These are phyloP conservation scores for Globisporangium yorkense DNA, from an alignment of 352 stramenopile genomes.

Conservation along the genomic window DNA sequence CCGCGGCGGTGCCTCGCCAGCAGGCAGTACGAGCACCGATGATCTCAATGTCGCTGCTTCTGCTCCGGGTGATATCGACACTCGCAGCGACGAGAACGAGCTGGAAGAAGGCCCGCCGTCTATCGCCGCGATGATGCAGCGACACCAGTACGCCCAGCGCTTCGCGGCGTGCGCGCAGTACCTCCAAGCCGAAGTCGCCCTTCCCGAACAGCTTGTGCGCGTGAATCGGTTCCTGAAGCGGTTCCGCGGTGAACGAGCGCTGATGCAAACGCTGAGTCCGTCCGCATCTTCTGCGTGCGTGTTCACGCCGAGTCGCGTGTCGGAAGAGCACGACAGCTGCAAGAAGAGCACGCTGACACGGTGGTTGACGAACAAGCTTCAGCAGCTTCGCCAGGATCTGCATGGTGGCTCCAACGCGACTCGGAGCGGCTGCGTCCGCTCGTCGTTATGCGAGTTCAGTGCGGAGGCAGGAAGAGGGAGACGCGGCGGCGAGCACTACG, in stretches of 20 bases:
- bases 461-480: not conserved
- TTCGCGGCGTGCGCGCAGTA: slow-evolving; percentile 9
- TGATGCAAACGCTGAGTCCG: slow-evolving; percentile 13
- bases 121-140: not conserved
- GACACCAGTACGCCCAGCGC: not conserved
- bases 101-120: not conserved
- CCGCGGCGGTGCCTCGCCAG: not conserved
- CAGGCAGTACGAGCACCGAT: not conserved
- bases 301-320: slow-evolving; percentile 13
- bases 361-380: slow-evolving; percentile 29
- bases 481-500: not conserved
- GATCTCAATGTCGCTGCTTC: not conserved
- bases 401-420: slow-evolving; percentile 9
- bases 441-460: not conserved
- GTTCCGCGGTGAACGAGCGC: slow-evolving; percentile 31
- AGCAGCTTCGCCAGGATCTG: slow-evolving; percentile 35
- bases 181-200: not conserved
- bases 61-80: not conserved
- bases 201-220: slow-evolving; percentile 6
- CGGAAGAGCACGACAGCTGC: slow-evolving; percentile 11
- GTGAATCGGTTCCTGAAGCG: slow-evolving; percentile 16
- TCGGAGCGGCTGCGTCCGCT: not conserved
- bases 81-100: not conserved
- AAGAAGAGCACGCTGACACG: slow-evolving; percentile 18
- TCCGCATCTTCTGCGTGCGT: slow-evolving; percentile 10